Evolutionary conservation across 2,329 filamentous ascomycete species (phyloP), one percentile per base, ranked within the genome.

Genomic region (Tolypocladium guangdongense): DNA sequence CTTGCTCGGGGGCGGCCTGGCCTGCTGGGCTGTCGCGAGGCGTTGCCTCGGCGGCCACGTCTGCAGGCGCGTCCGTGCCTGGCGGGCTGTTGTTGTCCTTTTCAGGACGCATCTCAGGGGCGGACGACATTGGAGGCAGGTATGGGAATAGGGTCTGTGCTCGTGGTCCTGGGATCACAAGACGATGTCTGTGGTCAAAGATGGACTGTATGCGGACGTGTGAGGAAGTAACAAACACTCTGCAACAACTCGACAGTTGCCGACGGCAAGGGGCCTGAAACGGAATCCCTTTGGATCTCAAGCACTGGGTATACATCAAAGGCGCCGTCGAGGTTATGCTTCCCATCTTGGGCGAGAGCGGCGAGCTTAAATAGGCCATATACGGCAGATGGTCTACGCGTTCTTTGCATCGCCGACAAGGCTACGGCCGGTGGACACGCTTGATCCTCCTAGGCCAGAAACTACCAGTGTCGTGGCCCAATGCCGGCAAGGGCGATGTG

Each of bases 401-500:
- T 88, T 4, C 77, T 89, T 27, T 84, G 85, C 52, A 74, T 88
- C 27, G 85, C 84, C 6, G 70, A 72, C 57, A 78, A 76, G 62
- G 57, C 59, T 58, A 74, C 77, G 63, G 67, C 68, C 16, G 59
- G 60, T 16, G 57, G 63, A 14, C 58, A 58, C 12, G 63, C 87
- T 88, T 60, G 86, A 90, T 57, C 86, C 86, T 16, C 86, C 86
- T 50, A 81, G 86, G 11, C 70, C 77, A 1, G 86, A 88, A 64
- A 84, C 84, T 11, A 78, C 78, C 18, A 78, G 72, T 2, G 82
- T 82, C 4, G 81, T 87, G 20, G 68, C 71, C 46, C 72, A 75
- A 56, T 86, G 82, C 63, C 79, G 77, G 55, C 66, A 74, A 38
- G 83, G n/a, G n/a, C n/a, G n/a, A n/a, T n/a, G n/a, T n/a, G n/a